Conservation (phyloP, 805 yeast species). For the Lachancea mirantina region DNA sequence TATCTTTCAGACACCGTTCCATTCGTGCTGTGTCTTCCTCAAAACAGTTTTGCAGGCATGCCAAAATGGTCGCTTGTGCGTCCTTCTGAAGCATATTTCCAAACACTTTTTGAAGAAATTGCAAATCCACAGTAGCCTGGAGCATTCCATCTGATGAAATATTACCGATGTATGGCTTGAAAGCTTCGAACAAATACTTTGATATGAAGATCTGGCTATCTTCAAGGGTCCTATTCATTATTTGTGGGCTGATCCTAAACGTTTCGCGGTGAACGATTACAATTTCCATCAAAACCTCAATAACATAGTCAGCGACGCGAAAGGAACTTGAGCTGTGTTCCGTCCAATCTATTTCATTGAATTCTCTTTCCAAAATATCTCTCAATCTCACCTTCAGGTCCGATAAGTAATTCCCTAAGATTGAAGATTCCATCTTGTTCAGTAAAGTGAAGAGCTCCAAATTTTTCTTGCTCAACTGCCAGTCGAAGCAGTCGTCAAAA, state of each 20-base stretch:
- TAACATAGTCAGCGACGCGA: slow-evolving; percentile 41
- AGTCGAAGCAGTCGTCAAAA: slow-evolving; percentile 46
- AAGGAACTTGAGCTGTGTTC: slow-evolving; percentile 28
- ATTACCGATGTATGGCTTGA: slow-evolving; percentile 38
- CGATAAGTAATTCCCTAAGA: slow-evolving; percentile 48
- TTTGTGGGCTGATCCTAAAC: slow-evolving; percentile 39
- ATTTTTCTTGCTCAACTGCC: slow-evolving; percentile 37
- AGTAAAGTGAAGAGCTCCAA: slow-evolving; percentile 40
- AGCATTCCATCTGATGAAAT: slow-evolving; percentile 42
- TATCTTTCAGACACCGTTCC: slow-evolving; percentile 23
- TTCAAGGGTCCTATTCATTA: slow-evolving; percentile 39
- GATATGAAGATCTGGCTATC: slow-evolving; percentile 37
- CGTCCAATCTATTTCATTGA: slow-evolving; percentile 39
- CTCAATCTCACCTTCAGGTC: slow-evolving; percentile 39
- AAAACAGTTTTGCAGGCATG: slow-evolving; percentile 29
- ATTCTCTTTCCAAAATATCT: slow-evolving; percentile 36
- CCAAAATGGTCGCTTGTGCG: slow-evolving; percentile 25
- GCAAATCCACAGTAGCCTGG: slow-evolving; percentile 48
- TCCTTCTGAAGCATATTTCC: slow-evolving; percentile 26
- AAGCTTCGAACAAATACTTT: slow-evolving; percentile 31
- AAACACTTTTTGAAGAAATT: slow-evolving; percentile 38
- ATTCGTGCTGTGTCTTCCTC: slow-evolving; percentile 22
- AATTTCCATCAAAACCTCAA: slow-evolving; percentile 42
- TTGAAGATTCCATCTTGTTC: slow-evolving; percentile 43
- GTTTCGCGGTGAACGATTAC: slow-evolving; percentile 49